These are phyloP conservation scores for Strobilomyces confusus DNA, from an alignment of 768 basidiomycete genomes.

Conservation along the genomic window DNA sequence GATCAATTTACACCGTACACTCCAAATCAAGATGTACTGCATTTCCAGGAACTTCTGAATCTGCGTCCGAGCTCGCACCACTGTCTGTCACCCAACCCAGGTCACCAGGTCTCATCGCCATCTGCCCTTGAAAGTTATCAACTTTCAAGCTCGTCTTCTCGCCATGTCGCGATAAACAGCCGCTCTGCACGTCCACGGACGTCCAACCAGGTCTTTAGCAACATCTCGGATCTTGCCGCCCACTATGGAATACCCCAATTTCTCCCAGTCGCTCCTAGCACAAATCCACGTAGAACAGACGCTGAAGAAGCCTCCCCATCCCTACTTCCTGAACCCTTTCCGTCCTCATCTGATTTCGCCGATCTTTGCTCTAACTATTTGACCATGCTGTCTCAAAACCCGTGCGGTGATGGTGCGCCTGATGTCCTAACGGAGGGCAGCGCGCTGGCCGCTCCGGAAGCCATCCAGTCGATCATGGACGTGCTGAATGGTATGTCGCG, in stretches of 20 bases:
- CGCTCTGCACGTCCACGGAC: slow-evolving; percentile 61
- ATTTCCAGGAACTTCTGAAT: slow-evolving; percentile 40
- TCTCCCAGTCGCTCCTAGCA: slow-evolving; percentile 64
- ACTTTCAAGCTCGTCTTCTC: slow-evolving; percentile 50
- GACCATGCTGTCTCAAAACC: slow-evolving; percentile 58
- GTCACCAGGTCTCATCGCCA: slow-evolving; percentile 37
- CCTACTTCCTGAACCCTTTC: slow-evolving; percentile 22
- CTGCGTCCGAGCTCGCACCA: slow-evolving; percentile 38
- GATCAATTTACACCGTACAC: slow-evolving; percentile 35
- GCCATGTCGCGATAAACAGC: slow-evolving; percentile 59
- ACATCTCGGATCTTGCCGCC: slow-evolving; percentile 63
- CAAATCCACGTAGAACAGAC: slow-evolving; percentile 43
- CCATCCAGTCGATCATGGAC: slow-evolving; percentile 36
- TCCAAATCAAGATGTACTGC: slow-evolving; percentile 44
- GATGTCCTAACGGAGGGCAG: slow-evolving; percentile 30
- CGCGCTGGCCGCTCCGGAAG: slow-evolving; percentile 19
- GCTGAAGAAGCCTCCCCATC: slow-evolving; percentile 32
- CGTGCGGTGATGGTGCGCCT: slow-evolving; percentile 36
- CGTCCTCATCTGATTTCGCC: slow-evolving; percentile 35
- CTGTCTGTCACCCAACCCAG: slow-evolving; percentile 36
- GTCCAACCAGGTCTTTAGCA: slow-evolving; percentile 57
- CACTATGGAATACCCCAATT: slow-evolving; percentile 78
- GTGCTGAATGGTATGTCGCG: slow-evolving; percentile 35
- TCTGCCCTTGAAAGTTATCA: slow-evolving; percentile 45
- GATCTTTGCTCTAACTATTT: slow-evolving; percentile 60